Conservation (phyloP, 805 yeast species). For the Saturnispora diversa region DNA sequence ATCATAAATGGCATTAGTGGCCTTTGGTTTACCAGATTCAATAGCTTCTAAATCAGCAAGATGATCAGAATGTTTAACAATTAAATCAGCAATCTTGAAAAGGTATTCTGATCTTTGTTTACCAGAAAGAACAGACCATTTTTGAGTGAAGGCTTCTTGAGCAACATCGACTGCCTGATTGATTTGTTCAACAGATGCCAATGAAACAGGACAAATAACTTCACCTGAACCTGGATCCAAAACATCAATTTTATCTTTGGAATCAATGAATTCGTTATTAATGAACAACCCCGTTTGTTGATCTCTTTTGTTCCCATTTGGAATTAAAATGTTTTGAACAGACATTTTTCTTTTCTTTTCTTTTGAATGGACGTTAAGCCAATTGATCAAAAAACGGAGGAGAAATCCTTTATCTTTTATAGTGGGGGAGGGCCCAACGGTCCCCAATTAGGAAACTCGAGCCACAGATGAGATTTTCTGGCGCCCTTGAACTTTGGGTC, state of each 20-base stretch:
- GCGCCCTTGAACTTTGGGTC: too few relatives aligned
- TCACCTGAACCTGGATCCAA: conserved; percentile 49
- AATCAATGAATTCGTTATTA: conserved; percentile 65
- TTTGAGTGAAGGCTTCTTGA: conserved; percentile 37
- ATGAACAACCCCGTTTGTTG: conserved; percentile 85
- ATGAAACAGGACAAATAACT: conserved; percentile 41
- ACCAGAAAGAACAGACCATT: conserved; percentile 43
- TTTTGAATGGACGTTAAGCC: too few relatives aligned
- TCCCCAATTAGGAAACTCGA: too few relatives aligned
- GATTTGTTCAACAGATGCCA: conserved; percentile 45
- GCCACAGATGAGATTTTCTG: too few relatives aligned
- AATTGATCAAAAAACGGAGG: too few relatives aligned
- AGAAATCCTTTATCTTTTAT: too few relatives aligned
- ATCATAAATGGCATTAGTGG: conserved; percentile 49
- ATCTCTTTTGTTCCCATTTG: conserved; percentile 47
- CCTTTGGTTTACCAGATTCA: conserved; percentile 52
- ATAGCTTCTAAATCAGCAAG: conserved; percentile 50
- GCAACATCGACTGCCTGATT: conserved; percentile 49
- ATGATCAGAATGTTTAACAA: conserved; percentile 41
- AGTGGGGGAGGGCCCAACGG: too few relatives aligned
- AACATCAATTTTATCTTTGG: conserved; percentile 44
- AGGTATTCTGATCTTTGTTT: conserved; percentile 38
- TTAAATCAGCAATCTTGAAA: conserved; percentile 41
- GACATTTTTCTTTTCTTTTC: conserved; percentile 1
- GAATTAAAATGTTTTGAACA: conserved; percentile 25